Evolutionary conservation across 495 filamentous ascomycete genomes (phyloP).

Genomic region (Daldinia concentrica): DNA sequence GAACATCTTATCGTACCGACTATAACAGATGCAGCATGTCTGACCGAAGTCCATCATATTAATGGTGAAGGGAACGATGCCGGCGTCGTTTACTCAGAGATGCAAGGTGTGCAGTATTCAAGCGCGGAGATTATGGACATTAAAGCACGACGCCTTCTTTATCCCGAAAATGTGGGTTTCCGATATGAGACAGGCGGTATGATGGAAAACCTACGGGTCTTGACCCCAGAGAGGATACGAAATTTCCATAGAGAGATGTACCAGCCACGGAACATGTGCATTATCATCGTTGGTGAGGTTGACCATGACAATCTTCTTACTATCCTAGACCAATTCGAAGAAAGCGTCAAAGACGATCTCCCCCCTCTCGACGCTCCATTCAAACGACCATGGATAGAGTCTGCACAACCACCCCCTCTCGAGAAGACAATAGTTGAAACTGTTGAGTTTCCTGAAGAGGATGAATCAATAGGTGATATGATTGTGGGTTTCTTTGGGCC

Average conservation of each 20-base stretch:
- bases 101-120: conserved; percentile 93
- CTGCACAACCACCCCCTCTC: conserved; percentile 75
- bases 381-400: conserved; percentile 89
- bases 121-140: conserved; percentile 85
- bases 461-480: conserved; percentile 90
- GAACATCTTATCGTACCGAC: conserved; percentile 94
- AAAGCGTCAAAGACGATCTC: conserved; percentile 81
- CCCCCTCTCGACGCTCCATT: conserved; percentile 78
- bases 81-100: conserved; percentile 98
- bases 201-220: conserved; percentile 86
- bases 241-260: conserved; percentile 97
- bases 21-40: conserved; percentile 88
- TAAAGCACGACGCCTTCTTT: conserved; percentile 76
- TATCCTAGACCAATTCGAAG: conserved; percentile 88
- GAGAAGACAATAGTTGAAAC: conserved; percentile 73
- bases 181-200: conserved; percentile 97
- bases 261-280: conserved; percentile 92
- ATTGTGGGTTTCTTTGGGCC: conserved; percentile 87
- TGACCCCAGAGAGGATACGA: conserved; percentile 89
- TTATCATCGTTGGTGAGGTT: conserved; percentile 89
- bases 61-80: conserved; percentile 94
- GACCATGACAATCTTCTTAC: conserved; percentile 81
- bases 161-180: conserved; percentile 90
- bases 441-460: conserved; percentile 95
- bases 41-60: conserved; percentile 96